Percentiles rank a stretch among this genome's conserved stretches.
Conservation (phyloP, 306 rosid genomes). For the Sindora glabra region DNA sequence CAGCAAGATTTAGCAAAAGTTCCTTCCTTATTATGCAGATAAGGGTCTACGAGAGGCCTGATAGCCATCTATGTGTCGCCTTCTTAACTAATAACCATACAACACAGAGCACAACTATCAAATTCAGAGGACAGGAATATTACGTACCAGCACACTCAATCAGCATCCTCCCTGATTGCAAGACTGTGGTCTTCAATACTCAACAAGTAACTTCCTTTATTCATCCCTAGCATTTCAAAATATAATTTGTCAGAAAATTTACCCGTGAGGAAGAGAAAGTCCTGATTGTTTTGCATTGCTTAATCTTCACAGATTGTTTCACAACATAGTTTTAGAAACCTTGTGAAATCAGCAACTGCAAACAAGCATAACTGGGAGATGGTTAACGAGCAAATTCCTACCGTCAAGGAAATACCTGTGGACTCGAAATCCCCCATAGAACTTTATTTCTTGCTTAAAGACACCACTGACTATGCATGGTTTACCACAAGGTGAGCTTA, state of each 20-base stretch:
- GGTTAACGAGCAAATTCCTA: constrained; percentile 51
- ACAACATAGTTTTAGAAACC: constrained; percentile 74
- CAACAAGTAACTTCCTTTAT: constrained; percentile 30
- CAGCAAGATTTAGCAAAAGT: no score
- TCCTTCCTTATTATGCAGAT: constrained; percentile 43
- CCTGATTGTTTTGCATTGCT: neutral
- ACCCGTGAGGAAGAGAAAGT: neutral
- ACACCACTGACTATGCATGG: constrained; percentile 82
- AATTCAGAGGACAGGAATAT: constrained; percentile 50
- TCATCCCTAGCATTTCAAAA: neutral
- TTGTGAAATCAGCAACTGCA: constrained; percentile 21
- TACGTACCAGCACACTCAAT: constrained; percentile 64
- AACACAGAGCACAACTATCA: constrained; percentile 11
- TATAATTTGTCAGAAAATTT: neutral
- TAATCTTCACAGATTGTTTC: constrained; percentile 56
- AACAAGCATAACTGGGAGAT: constrained; percentile 52
- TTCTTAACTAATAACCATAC: constrained; percentile 72
- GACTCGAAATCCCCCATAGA: constrained; percentile 34
- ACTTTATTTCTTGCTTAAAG: constrained; percentile 65
- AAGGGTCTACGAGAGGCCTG: constrained; percentile 39
- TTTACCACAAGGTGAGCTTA: constrained; percentile 55
- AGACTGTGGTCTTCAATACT: constrained; percentile 69
- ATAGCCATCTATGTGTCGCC: constrained; percentile 49
- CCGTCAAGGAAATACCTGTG: constrained; percentile 15
- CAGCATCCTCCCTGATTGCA: constrained; percentile 87